These are phyloP conservation scores for Calonectria pseudoreteaudii DNA, from an alignment of 2,329 filamentous ascomycete genomes.

Conservation along the genomic window DNA sequence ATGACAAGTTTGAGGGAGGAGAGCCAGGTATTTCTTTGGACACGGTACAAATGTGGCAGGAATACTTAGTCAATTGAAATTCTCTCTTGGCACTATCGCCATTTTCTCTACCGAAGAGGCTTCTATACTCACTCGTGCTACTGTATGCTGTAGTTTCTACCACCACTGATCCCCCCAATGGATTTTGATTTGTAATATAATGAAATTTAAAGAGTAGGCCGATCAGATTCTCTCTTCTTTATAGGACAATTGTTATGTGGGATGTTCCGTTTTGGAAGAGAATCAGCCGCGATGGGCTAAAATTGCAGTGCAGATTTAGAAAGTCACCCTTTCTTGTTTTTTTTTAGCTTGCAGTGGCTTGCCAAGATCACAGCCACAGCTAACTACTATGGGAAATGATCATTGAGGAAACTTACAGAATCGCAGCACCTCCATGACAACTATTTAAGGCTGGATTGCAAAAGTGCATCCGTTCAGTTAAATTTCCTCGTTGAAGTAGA, in stretches of 20 bases:
- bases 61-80: background rate
- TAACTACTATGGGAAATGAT: too few species aligned
- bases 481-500: too few species aligned
- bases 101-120: background rate
- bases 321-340: too few species aligned
- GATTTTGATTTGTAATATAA: background rate
- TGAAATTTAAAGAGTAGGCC: background rate
- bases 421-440: too few species aligned
- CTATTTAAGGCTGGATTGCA: background rate
- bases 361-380: too few species aligned
- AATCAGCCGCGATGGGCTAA: too few species aligned
- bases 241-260: too few species aligned
- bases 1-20: background rate
- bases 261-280: too few species aligned
- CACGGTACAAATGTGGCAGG: background rate
- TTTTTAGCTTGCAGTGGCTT: too few species aligned
- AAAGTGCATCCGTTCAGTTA: background rate
- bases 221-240: background rate
- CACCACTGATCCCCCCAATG: background rate
- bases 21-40: background rate
- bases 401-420: too few species aligned
- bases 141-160: background rate
- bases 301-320: too few species aligned
- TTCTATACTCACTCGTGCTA: background rate
- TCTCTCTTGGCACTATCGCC: background rate